These are phyloP conservation scores for Trypanosomatidae sp. DNA, from an alignment of 208 protist genomes.

Conservation along the genomic window DNA sequence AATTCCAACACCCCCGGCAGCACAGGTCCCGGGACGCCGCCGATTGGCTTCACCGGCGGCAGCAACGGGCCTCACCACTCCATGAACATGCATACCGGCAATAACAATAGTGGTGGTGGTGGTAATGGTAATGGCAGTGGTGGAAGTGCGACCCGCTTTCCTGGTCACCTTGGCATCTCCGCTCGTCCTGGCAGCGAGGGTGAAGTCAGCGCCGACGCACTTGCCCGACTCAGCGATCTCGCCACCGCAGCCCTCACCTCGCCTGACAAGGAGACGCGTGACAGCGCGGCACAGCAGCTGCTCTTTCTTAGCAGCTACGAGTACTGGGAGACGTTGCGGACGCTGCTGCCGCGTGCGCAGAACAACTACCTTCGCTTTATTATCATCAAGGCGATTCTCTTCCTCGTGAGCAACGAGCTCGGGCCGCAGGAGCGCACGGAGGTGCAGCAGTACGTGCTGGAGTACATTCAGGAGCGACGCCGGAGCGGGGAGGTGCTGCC, in stretches of 20 bases:
- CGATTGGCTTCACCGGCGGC: no score
- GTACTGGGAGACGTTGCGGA: constrained; percentile 68
- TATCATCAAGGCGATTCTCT: no score
- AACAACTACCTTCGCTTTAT: constrained; percentile 84
- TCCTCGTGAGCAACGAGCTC: constrained; percentile 88
- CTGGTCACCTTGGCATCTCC: no score
- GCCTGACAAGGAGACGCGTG: constrained; percentile 49
- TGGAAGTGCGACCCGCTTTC: no score
- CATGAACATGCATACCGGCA: no score
- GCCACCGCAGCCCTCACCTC: constrained; percentile 57
- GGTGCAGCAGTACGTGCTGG: constrained; percentile 63
- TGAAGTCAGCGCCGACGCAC: constrained; percentile 15
- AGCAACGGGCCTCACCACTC: no score
- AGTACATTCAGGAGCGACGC: constrained; percentile 46
- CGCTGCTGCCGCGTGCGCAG: constrained; percentile 41
- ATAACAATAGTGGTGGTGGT: no score
- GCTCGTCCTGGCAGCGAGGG: no score
- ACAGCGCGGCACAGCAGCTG: constrained; percentile 58
- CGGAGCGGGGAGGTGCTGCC: constrained; percentile 48
- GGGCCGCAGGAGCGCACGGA: constrained; percentile 75
- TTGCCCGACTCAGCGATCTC: constrained; percentile 38
- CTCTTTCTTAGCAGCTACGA: constrained; percentile 83
- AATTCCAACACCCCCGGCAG: no score
- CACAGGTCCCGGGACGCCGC: no score
- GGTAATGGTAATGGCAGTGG: no score